Base-by-base conservation (phyloP, 768 basidiomycete species). In the Mrakia frigida region DNA sequence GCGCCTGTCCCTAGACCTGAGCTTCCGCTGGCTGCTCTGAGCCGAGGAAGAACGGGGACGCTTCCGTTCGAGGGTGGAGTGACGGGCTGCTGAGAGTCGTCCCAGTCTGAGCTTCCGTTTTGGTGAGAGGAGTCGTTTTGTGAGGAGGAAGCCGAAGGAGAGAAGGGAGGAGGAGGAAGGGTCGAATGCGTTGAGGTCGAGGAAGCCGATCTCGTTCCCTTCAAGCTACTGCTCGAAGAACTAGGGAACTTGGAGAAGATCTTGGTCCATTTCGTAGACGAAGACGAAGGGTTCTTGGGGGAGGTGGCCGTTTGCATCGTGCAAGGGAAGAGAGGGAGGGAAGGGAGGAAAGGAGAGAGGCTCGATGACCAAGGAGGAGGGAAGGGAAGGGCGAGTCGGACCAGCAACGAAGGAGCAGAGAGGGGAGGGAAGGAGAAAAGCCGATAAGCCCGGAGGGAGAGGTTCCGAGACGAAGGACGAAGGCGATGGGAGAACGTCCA, bases 171-270 rank as follows among this genome's bases (percentile, higher is more conserved):
- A 52, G 35, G 74, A 70, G 53, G 28, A 46, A 21, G 50, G n/a
- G 33, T 9, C 14, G 25, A 28, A 31, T 68, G 14, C 87, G 56
- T 92, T 86, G 68, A 88, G 78, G 82, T 92, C 86, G 68, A 88
- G 78, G 82, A 91, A 92, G 3, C 91, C 92, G 21, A 91, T 76
- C 35, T n/a, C n/a, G 72, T 59, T 37, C 46, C 28, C n/a, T 65
- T 61, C 25, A n/a, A 14, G 14, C 46, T 43, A 28, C 43, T 91
- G 86, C 21, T 91, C 91, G 25, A 89, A 73, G 33, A 84, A 75
- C 52, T 91, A 82, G 0, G 91, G 86, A 75, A 75, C 67, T 65
- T 68, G 74, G 46, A 50, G 9, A 75, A 75, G 68, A 75, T 75
- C 74, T 75, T 75, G 35, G 56, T 59, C 74, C 74, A 75, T 25